Conservation (phyloP, 1,284 basidiomycete genomes). For the Leccinum solheimii region DNA sequence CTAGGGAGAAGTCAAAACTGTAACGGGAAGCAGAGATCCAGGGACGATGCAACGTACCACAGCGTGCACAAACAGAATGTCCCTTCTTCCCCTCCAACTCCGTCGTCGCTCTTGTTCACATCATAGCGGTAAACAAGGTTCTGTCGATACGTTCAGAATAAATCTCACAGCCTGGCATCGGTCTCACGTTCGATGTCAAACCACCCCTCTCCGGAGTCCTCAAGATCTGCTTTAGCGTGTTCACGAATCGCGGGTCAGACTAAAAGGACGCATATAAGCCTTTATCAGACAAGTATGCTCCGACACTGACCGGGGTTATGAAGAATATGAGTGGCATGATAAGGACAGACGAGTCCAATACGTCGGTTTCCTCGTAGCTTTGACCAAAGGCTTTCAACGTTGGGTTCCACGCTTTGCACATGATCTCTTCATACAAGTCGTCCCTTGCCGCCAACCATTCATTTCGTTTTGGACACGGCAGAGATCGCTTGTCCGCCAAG, state of each 20-base stretch:
- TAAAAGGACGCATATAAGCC: conserved; percentile 25
- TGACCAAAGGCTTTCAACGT: conserved; percentile 70
- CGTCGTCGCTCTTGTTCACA: conserved; percentile 78
- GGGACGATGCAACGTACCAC: conserved; percentile 42
- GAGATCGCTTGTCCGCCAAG: conserved; percentile 84
- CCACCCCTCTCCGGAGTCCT: conserved; percentile 86
- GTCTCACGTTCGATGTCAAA: conserved; percentile 76
- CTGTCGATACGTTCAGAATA: conserved; percentile 11
- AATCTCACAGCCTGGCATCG: not conserved
- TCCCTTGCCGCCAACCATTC: conserved; percentile 80
- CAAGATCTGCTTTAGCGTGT: conserved; percentile 78
- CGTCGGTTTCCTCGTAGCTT: conserved; percentile 72
- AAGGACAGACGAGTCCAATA: conserved; percentile 73
- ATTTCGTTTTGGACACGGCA: conserved; percentile 69
- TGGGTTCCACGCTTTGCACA: conserved; percentile 78
- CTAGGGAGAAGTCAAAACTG: conserved; percentile 41
- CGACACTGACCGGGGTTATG: conserved; percentile 59
- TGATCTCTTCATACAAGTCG: conserved; percentile 80
- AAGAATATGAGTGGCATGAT: conserved; percentile 91
- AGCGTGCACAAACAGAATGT: conserved; percentile 80
- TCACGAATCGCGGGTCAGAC: conserved; percentile 87
- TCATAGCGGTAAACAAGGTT: conserved; percentile 75
- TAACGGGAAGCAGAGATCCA: not conserved
- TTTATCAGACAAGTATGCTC: conserved; percentile 4
- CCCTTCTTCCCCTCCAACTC: conserved; percentile 91